Percentiles rank a stretch among this genome's conserved stretches.
phyloP scores from a whole-genome alignment of 2,329 filamentous ascomycete genomes.

The Plectosphaerella plurivora region DNA sequence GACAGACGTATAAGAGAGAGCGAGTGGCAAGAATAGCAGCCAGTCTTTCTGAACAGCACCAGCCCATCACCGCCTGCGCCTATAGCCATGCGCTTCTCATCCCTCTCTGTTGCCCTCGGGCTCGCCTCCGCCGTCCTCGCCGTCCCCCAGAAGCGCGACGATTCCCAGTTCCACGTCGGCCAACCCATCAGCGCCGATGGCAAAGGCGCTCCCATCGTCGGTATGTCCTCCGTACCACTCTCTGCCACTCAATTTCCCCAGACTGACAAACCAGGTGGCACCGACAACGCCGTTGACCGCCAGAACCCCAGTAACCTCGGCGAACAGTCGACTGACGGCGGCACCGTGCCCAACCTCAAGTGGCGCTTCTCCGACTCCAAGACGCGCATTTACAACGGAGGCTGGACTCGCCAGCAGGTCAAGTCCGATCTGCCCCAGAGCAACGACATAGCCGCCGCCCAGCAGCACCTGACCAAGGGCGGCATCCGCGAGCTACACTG shows the following conservation, averaged over 20 bases:
- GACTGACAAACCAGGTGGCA: constrained; percentile 47
- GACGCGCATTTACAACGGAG: constrained; percentile 56
- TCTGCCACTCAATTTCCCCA: background rate
- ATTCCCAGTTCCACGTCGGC: constrained; percentile 39
- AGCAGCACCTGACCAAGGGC: constrained; percentile 64
- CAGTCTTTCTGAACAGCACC: too few species aligned
- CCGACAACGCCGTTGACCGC: constrained; percentile 55
- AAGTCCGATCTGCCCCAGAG: constrained; percentile 62
- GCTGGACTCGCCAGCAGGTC: constrained; percentile 64
- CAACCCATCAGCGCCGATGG: constrained; percentile 53
- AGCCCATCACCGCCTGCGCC: background rate
- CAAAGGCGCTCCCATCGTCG: constrained; percentile 54
- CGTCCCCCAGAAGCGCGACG: constrained; percentile 8
- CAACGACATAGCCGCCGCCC: constrained; percentile 62
- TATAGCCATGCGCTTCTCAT: constrained; percentile 2
- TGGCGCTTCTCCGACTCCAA: constrained; percentile 67
- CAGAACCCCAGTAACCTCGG: constrained; percentile 62
- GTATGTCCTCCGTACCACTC: constrained; percentile 29
- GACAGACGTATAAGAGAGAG: too few species aligned
- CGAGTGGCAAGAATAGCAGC: too few species aligned
- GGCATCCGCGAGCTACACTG: constrained; percentile 63
- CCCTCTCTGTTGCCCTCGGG: background rate
- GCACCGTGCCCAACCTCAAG: constrained; percentile 62
- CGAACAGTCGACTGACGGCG: constrained; percentile 56
- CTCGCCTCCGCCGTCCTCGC: background rate